These are phyloP conservation scores for Aspergillus carlsbadensis DNA, from an alignment of 495 filamentous ascomycete genomes.

Conservation along the genomic window DNA sequence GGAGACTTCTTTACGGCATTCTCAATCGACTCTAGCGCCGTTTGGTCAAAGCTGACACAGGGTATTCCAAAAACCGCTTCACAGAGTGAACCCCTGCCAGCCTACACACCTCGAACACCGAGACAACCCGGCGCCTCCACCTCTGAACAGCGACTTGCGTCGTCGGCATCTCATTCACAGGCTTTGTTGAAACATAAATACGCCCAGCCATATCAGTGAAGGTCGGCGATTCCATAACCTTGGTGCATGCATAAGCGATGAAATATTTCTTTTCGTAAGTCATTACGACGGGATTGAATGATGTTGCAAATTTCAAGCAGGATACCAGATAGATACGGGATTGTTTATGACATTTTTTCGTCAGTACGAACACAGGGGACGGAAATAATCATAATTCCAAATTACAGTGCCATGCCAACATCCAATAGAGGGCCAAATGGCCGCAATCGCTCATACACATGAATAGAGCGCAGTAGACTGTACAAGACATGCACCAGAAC, in stretches of 20 bases:
- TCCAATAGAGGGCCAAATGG: neutral
- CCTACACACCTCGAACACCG: slow-evolving; percentile 11
- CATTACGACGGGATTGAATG: too few relatives aligned
- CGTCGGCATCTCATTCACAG: neutral
- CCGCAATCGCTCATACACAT: neutral
- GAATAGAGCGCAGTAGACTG: neutral
- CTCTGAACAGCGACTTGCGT: neutral
- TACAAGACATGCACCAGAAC: neutral
- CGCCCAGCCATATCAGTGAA: slow-evolving; percentile 13
- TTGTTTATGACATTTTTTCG: neutral
- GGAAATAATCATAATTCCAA: neutral
- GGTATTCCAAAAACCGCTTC: neutral
- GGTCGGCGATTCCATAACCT: neutral
- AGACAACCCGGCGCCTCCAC: neutral
- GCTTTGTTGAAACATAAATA: neutral
- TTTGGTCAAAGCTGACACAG: slow-evolving; percentile 13
- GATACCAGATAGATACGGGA: neutral
- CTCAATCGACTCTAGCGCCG: slow-evolving; percentile 15
- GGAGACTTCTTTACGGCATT: slow-evolving; percentile 19
- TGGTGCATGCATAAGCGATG: neutral
- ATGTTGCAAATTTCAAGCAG: neutral
- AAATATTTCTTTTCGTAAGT: neutral
- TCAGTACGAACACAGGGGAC: neutral
- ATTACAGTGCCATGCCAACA: neutral
- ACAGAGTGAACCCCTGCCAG: neutral